Evolutionary conservation across 345 rosid genomes (phyloP).

Genomic region (Populus ilicifolia): DNA sequence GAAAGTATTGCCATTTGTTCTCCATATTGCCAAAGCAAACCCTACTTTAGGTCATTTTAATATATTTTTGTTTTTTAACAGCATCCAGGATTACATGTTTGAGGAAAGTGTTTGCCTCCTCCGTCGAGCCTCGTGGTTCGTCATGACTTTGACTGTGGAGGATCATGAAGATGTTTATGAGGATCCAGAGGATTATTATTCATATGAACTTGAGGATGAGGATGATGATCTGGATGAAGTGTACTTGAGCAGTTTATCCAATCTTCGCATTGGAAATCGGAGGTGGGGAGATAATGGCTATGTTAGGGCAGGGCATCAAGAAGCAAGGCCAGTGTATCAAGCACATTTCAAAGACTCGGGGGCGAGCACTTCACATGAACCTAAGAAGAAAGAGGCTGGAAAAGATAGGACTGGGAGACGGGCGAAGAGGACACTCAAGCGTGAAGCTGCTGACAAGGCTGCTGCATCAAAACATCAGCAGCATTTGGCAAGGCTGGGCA

Average conservation of each 20-base stretch:
- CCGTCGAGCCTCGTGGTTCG: slow-evolving; percentile 80
- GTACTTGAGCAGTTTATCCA: slow-evolving; percentile 45
- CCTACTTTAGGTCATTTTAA: neutral
- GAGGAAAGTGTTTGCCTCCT: slow-evolving; percentile 95
- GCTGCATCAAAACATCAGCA: slow-evolving; percentile 52
- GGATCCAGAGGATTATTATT: slow-evolving; percentile 38
- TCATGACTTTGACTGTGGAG: slow-evolving; percentile 56
- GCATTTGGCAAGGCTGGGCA: slow-evolving; percentile 28
- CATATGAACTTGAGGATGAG: slow-evolving; percentile 44
- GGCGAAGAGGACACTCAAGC: slow-evolving; percentile 86
- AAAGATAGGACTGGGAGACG: slow-evolving; percentile 59
- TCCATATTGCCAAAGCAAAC: neutral
- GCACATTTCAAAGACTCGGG: slow-evolving; percentile 38
- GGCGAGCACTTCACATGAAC: slow-evolving; percentile 55
- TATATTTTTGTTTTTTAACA: slow-evolving; percentile 12
- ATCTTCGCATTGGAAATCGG: slow-evolving; percentile 68
- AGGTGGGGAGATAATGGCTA: slow-evolving; percentile 96
- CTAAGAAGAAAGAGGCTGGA: slow-evolving; percentile 50
- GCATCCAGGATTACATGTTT: slow-evolving; percentile 82
- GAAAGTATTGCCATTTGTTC: neutral
- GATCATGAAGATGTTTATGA: slow-evolving; percentile 33
- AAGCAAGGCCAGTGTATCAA: slow-evolving; percentile 64
- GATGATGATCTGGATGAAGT: slow-evolving; percentile 63
- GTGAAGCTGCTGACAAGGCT: slow-evolving; percentile 88
- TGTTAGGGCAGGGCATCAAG: slow-evolving; percentile 78